These are phyloP conservation scores for Scutellaria minor DNA, from an alignment of 257 asterid genomes.

Conservation along the genomic window DNA sequence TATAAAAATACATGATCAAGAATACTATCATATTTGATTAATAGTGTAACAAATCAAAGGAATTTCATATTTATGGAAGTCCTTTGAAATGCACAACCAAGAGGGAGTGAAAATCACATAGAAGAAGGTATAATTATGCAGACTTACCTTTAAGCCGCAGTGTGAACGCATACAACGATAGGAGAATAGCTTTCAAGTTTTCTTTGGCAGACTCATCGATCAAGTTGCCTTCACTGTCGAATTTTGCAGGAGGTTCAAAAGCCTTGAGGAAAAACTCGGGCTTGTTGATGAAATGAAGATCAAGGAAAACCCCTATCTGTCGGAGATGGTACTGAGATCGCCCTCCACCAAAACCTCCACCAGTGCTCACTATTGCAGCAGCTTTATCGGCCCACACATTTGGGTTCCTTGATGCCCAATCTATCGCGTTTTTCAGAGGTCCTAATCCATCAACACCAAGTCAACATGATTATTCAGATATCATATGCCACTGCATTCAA, in stretches of 20 bases:
- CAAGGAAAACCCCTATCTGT: constrained; percentile 76
- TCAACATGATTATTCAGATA: neutral
- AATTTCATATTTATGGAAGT: constrained; percentile 7
- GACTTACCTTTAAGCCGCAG: constrained; percentile 61
- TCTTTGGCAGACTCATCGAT: constrained; percentile 61
- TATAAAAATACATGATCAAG: neutral
- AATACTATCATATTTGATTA: neutral
- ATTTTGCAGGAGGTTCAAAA: constrained; percentile 67
- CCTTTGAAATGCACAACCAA: constrained; percentile 1
- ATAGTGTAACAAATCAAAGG: neutral
- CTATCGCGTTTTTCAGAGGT: constrained; percentile 85
- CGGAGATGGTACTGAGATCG: constrained; percentile 87
- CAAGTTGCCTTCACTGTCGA: constrained; percentile 70
- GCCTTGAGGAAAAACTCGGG: constrained; percentile 75
- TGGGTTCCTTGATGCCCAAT: constrained; percentile 93
- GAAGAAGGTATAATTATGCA: neutral
- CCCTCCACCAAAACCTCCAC: constrained; percentile 84
- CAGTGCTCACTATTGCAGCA: constrained; percentile 81
- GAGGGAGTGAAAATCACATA: neutral
- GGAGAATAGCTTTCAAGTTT: constrained; percentile 55
- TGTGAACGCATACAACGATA: constrained; percentile 60
- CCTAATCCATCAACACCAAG: constrained; percentile 38
- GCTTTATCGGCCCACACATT: constrained; percentile 83
- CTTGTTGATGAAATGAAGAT: constrained; percentile 90
- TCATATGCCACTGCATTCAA: neutral